phyloP scores from a whole-genome alignment of 768 basidiomycete genomes.

The Artomyces pyxidatus region DNA sequence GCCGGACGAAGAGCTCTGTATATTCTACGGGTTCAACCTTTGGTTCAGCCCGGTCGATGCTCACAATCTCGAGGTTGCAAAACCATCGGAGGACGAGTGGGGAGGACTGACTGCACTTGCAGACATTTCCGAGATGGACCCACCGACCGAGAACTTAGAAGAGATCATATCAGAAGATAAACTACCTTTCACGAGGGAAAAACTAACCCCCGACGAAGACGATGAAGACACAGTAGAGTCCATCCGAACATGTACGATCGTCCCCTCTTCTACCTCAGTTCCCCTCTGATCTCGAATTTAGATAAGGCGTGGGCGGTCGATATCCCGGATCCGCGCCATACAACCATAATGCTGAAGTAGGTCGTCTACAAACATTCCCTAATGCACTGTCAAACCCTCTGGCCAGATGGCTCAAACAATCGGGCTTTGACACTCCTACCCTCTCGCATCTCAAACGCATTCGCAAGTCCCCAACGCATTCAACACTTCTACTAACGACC shows the following conservation, averaged over 20 bases:
- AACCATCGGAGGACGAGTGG: conserved; percentile 35
- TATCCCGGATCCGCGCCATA: conserved; percentile 51
- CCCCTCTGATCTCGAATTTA: conserved; percentile 21
- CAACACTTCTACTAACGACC: conserved; percentile 48
- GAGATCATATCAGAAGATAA: conserved; percentile 47
- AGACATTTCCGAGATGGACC: conserved; percentile 13
- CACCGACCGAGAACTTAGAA: conserved; percentile 24
- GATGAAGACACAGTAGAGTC: conserved; percentile 55
- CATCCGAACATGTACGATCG: conserved; percentile 44
- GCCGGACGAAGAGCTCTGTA: conserved; percentile 67
- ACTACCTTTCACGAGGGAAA: conserved; percentile 61
- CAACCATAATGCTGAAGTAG: conserved; percentile 57
- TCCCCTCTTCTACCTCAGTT: neutral
- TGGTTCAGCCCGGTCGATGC: conserved; percentile 48
- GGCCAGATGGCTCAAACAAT: conserved; percentile 61
- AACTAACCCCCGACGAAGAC: conserved; percentile 42
- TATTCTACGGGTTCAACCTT: conserved; percentile 63
- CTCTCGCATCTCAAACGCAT: conserved; percentile 74
- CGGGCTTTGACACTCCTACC: conserved; percentile 49
- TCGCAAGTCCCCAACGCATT: conserved; percentile 39
- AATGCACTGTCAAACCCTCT: neutral
- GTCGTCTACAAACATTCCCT: conserved; percentile 6
- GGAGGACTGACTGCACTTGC: conserved; percentile 30
- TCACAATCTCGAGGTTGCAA: neutral
- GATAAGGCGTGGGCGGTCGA: conserved; percentile 76